Evolutionary conservation across 2,329 filamentous ascomycete genomes (phyloP).

Genomic region (Aspergillus uvarum): DNA sequence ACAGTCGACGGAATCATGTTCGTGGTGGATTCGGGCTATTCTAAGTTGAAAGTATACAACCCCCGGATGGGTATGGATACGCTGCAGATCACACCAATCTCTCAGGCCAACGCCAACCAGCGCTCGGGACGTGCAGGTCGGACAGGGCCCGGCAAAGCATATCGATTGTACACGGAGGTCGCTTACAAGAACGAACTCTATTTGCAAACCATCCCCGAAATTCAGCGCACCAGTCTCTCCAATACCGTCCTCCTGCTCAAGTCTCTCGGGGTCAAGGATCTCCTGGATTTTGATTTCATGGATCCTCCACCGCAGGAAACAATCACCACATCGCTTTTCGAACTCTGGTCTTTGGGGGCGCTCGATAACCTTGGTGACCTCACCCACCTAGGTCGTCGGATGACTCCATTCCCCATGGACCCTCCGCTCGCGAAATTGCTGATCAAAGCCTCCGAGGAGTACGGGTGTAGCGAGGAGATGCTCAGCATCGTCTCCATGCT

Average conservation of each 20-base stretch:
- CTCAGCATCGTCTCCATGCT: constrained; percentile 98
- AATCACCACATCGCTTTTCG: constrained; percentile 94
- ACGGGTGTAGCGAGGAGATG: constrained; percentile 96
- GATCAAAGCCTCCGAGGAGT: constrained; percentile 84
- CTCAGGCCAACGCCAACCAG: constrained; percentile 92
- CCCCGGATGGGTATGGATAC: constrained; percentile 99
- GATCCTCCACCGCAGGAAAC: constrained; percentile 97
- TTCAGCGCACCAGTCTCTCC: constrained; percentile 91
- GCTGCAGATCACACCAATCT: constrained; percentile 94
- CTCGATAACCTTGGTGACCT: constrained; percentile 92
- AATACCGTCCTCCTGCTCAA: constrained; percentile 95
- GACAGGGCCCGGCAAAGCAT: constrained; percentile 93
- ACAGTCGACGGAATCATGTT: constrained; percentile 99
- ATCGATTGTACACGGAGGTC: constrained; percentile 88
- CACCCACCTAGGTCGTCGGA: constrained; percentile 80
- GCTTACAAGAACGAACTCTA: constrained; percentile 97
- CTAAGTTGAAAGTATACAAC: constrained; percentile 98
- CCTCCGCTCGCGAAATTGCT: constrained; percentile 91
- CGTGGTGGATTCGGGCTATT: constrained; percentile 93
- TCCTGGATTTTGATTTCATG: constrained; percentile 98
- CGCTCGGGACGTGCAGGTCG: constrained; percentile 89
- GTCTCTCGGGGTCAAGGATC: constrained; percentile 87
- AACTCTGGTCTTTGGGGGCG: constrained; percentile 93
- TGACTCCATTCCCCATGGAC: constrained; percentile 99
- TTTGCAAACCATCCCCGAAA: constrained; percentile 94